These are phyloP conservation scores for Dendrobium officinale DNA, from an alignment of 106 monocot species.

Conservation along the genomic window DNA sequence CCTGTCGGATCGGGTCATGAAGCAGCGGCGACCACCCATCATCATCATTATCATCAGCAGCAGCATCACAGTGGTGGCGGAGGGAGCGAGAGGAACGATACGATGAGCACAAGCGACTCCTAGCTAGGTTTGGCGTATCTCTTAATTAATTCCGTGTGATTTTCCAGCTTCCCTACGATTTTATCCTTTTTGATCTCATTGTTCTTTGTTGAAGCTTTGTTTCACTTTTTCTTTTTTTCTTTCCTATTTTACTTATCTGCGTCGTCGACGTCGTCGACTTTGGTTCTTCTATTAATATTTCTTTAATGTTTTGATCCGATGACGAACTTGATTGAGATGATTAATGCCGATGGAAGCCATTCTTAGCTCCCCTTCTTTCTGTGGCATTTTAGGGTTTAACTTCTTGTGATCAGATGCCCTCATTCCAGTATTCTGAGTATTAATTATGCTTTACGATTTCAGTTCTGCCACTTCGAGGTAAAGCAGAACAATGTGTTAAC, in stretches of 20 bases:
- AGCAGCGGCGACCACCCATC: conserved; percentile 4
- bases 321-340: too few relatives aligned
- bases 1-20: conserved; percentile 10
- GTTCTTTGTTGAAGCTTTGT: neutral
- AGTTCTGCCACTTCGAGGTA: neutral
- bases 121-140: neutral
- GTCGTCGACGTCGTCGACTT: neutral
- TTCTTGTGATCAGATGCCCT: neutral
- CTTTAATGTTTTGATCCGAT: neutral
- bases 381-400: neutral
- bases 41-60: neutral
- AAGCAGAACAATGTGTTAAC: neutral
- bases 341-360: neutral
- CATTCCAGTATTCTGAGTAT: neutral
- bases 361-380: neutral
- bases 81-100: conserved; percentile 45
- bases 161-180: neutral
- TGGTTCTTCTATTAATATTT: neutral
- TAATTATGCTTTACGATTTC: neutral
- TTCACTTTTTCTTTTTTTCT: neutral
- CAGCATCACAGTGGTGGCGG: conserved; percentile 20
- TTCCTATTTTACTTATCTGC: neutral
- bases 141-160: neutral
- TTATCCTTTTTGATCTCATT: neutral
- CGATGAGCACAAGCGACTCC: conserved; percentile 49